Evolutionary conservation across 805 yeast genomes (phyloP).

Genomic region (Saccharomycopsis malanga): DNA sequence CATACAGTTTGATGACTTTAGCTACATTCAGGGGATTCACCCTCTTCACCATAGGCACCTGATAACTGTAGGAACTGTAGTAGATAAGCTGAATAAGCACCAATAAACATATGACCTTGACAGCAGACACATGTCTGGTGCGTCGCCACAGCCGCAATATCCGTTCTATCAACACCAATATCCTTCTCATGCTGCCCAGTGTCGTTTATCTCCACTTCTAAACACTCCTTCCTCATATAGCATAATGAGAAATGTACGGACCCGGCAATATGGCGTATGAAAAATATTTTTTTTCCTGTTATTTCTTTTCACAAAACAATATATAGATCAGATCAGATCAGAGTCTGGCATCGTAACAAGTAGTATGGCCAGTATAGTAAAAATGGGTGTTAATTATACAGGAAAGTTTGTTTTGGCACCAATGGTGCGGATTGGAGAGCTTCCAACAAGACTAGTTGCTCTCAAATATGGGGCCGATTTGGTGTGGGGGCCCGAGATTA

Average conservation of each 20-base stretch:
- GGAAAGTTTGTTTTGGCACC: conserved; percentile 89
- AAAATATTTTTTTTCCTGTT: not conserved
- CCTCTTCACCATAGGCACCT: too few species aligned
- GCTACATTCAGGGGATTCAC: too few species aligned
- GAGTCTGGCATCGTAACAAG: not conserved
- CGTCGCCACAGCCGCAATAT: too few species aligned
- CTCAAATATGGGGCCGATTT: conserved; percentile 84
- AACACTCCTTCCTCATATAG: not conserved
- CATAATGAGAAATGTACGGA: too few species aligned
- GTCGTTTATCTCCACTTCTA: too few species aligned
- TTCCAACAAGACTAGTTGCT: conserved; percentile 80
- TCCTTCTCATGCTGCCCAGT: too few species aligned
- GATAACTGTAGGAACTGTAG: conserved; percentile 3
- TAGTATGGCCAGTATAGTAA: not conserved
- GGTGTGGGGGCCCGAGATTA: conserved; percentile 92
- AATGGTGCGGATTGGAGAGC: conserved; percentile 94
- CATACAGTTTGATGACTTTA: not conserved
- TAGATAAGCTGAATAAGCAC: conserved; percentile 1
- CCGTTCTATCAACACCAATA: too few species aligned
- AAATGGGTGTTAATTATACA: conserved; percentile 47
- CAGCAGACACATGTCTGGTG: too few species aligned
- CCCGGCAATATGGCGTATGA: too few species aligned
- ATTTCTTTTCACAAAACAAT: not conserved
- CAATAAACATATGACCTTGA: too few species aligned
- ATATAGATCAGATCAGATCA: not conserved